These are phyloP conservation scores for Bassia scoparia DNA, from an alignment of 148 eudicot genomes.

Conservation along the genomic window DNA sequence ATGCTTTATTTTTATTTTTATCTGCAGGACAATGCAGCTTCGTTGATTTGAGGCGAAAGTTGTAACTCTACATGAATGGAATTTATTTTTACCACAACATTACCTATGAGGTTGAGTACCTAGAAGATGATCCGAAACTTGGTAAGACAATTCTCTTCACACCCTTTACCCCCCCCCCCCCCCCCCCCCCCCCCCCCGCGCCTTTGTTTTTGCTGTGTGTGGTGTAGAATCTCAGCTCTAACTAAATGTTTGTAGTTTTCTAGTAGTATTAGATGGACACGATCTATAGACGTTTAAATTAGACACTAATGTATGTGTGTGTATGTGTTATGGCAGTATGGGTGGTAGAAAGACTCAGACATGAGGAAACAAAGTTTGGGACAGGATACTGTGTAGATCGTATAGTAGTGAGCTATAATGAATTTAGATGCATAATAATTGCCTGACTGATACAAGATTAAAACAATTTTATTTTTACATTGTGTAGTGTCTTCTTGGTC, in stretches of 20 bases:
- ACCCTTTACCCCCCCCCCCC: not conserved
- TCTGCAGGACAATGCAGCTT: not conserved
- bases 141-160: not conserved
- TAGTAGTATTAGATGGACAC: too few relatives aligned
- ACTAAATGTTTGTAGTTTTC: too few relatives aligned
- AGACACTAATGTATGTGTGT: not conserved
- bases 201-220: too few relatives aligned
- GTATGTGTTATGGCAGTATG: too few relatives aligned
- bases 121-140: not conserved
- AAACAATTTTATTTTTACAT: conserved; percentile 18
- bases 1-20: not conserved
- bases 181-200: too few relatives aligned
- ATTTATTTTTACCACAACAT: not conserved
- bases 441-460: conserved; percentile 20
- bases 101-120: not conserved
- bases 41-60: not conserved
- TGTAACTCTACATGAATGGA: not conserved
- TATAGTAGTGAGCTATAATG: conserved; percentile 1
- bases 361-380: too few relatives aligned
- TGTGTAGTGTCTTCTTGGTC: conserved; percentile 12
- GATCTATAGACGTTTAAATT: too few relatives aligned
- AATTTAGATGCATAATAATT: conserved; percentile 15
- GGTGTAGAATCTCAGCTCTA: not conserved
- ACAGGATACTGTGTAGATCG: not conserved
- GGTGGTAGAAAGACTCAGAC: not conserved